Conservation (phyloP, 441 rosid genomes). For the Flueggea neowawraea region DNA sequence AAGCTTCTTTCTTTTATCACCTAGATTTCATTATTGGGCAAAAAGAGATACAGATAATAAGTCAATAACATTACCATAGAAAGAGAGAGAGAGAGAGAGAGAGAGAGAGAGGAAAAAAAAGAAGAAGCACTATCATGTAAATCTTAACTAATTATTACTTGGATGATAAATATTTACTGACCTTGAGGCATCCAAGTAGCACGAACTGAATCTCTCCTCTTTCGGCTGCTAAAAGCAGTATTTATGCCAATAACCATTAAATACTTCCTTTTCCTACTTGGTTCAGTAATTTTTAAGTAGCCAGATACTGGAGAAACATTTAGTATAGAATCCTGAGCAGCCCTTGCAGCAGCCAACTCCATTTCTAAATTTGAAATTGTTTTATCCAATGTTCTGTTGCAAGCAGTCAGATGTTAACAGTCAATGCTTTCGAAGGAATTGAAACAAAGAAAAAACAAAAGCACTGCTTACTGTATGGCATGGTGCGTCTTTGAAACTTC, state of each 20-base stretch:
- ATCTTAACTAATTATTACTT: background rate
- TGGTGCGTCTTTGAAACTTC: slow-evolving; percentile 30
- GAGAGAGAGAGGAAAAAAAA: background rate
- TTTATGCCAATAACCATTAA: slow-evolving; percentile 36
- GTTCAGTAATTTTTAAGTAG: slow-evolving; percentile 31
- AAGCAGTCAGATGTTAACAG: background rate
- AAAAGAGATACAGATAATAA: background rate
- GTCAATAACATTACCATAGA: background rate
- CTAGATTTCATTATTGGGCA: background rate
- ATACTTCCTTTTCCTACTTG: slow-evolving; percentile 30
- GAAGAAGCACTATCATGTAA: background rate
- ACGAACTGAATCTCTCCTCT: slow-evolving; percentile 37
- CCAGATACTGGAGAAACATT: slow-evolving; percentile 65
- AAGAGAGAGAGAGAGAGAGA: background rate
- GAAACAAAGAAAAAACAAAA: background rate
- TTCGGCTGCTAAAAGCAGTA: slow-evolving; percentile 39
- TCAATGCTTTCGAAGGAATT: background rate
- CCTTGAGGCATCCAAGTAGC: slow-evolving; percentile 45
- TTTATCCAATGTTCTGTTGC: slow-evolving; percentile 60
- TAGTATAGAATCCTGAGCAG: slow-evolving; percentile 54
- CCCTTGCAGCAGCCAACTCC: slow-evolving; percentile 87
- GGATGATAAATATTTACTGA: slow-evolving; percentile 4
- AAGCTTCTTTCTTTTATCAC: slow-evolving; percentile 9
- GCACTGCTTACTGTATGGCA: slow-evolving; percentile 26
- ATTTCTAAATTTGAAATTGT: slow-evolving; percentile 78